Conservation (phyloP, 352 stramenopile genomes). For the Globisporangium uncinulatum region DNA sequence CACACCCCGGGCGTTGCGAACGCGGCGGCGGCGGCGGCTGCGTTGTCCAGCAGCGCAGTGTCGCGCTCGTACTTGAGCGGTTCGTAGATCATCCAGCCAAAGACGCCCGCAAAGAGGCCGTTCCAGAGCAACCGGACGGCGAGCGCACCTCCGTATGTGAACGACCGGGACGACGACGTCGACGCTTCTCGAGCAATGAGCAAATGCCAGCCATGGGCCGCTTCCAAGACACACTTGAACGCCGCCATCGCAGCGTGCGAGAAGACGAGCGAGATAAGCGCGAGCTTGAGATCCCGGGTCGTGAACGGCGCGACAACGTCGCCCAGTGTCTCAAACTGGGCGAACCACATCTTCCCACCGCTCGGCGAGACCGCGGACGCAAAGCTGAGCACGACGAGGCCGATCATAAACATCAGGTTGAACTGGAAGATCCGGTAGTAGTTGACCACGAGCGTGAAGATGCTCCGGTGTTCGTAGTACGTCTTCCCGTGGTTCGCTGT, state of each 20-base stretch:
- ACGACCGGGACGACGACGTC: constrained; percentile 40
- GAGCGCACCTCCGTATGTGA: constrained; percentile 58
- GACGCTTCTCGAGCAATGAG: constrained; percentile 33
- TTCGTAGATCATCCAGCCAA: constrained; percentile 57
- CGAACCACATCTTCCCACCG: constrained; percentile 49
- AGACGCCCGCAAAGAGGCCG: constrained; percentile 45
- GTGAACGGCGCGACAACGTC: constrained; percentile 48
- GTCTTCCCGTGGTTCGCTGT: constrained; percentile 66
- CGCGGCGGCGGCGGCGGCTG: constrained; percentile 18
- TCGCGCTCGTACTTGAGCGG: constrained; percentile 27
- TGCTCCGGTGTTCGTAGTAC: constrained; percentile 72
- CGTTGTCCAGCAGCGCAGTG: constrained; percentile 39
- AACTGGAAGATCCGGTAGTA: constrained; percentile 82
- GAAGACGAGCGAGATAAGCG: constrained; percentile 50
- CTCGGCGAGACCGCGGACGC: constrained; percentile 53
- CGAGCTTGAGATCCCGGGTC: constrained; percentile 54
- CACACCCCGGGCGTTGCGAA: constrained; percentile 40
- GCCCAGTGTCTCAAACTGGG: constrained; percentile 50
- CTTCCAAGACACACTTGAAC: constrained; percentile 56
- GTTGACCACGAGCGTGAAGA: constrained; percentile 70
- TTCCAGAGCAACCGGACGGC: constrained; percentile 65
- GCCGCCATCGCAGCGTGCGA: constrained; percentile 39
- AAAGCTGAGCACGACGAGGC: constrained; percentile 53
- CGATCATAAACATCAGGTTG: constrained; percentile 74
- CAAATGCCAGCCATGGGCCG: constrained; percentile 56